phyloP scores from a whole-genome alignment of 352 stramenopile genomes.

The Halophytophthora polymorphica region DNA sequence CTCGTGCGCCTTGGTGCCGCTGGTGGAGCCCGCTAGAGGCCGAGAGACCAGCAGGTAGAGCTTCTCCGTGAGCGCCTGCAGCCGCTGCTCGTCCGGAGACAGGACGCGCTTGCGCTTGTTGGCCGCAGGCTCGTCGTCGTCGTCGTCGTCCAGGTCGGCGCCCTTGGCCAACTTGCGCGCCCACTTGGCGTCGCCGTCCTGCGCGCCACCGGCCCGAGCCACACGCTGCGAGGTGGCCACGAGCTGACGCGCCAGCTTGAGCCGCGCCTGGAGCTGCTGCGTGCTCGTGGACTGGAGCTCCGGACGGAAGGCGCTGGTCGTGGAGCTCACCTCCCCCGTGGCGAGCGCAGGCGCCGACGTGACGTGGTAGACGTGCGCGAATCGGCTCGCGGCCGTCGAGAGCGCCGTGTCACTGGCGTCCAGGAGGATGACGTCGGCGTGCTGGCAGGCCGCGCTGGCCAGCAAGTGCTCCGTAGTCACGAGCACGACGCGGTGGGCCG shows the following conservation, averaged over 20 bases:
- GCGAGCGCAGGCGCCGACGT: not conserved
- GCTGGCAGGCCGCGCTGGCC: conserved; percentile 15
- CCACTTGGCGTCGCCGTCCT: conserved; percentile 55
- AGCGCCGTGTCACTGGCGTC: conserved; percentile 8
- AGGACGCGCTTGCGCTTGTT: conserved; percentile 37
- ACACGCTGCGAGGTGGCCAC: conserved; percentile 45
- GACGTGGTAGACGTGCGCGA: conserved; percentile 29
- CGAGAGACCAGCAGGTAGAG: conserved; percentile 54
- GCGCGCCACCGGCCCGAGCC: conserved; percentile 12
- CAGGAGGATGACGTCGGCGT: conserved; percentile 42
- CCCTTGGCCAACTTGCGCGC: conserved; percentile 50
- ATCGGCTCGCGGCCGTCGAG: conserved; percentile 30
- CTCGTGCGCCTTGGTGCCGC: not conserved
- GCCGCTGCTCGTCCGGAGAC: conserved; percentile 63
- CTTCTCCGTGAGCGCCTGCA: conserved; percentile 70
- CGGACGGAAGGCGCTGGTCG: conserved; percentile 17
- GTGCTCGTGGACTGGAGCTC: conserved; percentile 27
- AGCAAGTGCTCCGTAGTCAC: conserved; percentile 66
- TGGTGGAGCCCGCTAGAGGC: conserved; percentile 17
- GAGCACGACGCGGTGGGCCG: conserved; percentile 35
- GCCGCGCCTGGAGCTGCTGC: conserved; percentile 42
- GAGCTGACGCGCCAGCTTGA: conserved; percentile 62
- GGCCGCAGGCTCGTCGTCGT: conserved; percentile 38
- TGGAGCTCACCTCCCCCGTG: conserved; percentile 5
- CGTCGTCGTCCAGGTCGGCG: conserved; percentile 44